These are phyloP conservation scores for Funneliformis mosseae DNA, from an alignment of 192 early-diverging fungal genomes.

Conservation along the genomic window DNA sequence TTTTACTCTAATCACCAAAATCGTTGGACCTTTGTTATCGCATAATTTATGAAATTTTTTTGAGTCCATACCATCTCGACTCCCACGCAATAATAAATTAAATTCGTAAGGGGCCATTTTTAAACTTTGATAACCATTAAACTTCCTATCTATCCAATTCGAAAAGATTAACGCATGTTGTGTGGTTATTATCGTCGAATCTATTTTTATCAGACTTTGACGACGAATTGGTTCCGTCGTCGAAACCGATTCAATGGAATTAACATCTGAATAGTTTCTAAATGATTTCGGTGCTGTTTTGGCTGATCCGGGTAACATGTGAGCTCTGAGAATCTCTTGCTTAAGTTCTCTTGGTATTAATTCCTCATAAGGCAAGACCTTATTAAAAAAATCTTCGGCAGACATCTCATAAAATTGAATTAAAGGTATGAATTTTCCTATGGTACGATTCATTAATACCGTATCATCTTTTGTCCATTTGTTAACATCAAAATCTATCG, in stretches of 20 bases:
- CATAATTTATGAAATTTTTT: neutral
- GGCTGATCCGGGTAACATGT: neutral
- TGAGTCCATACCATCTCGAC: neutral
- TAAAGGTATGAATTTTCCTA: neutral
- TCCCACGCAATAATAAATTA: neutral
- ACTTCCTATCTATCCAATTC: neutral
- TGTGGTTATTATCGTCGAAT: neutral
- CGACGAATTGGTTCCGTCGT: neutral
- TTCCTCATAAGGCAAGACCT: neutral
- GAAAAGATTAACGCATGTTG: neutral
- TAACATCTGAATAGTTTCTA: too few species aligned
- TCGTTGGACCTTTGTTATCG: neutral
- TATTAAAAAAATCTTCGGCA: neutral
- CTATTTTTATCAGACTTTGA: neutral
- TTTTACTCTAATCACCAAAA: neutral
- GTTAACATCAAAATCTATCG: neutral
- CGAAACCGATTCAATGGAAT: neutral
- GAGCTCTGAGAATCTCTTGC: neutral
- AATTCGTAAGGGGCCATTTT: neutral
- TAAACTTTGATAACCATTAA: neutral
- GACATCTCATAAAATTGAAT: neutral
- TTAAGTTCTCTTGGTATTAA: neutral
- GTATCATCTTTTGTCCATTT: neutral
- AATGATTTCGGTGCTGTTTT: too few species aligned
- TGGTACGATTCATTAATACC: neutral